phyloP scores from a whole-genome alignment of 352 stramenopile species.

The Phytopythium aichiense region DNA sequence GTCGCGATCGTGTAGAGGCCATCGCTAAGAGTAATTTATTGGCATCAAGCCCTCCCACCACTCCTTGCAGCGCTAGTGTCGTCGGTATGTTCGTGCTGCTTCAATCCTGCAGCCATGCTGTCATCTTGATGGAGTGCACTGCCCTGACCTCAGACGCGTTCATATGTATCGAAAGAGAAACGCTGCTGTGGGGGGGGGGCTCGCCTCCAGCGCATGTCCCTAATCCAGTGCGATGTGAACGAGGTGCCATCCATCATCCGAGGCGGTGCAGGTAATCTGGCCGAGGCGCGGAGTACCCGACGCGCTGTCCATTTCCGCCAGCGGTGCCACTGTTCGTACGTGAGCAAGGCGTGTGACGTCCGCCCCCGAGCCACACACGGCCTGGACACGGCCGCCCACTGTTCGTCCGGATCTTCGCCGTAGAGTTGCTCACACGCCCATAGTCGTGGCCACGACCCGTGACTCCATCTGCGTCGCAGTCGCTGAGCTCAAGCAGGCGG shows the following conservation, averaged over 20 bases:
- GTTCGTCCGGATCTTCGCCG: not conserved
- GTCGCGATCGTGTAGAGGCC: conserved; percentile 14
- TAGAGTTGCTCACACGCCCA: not conserved
- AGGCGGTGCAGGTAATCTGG: not conserved
- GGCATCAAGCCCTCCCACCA: not conserved
- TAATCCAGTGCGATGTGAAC: too few relatives aligned
- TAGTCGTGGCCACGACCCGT: not conserved
- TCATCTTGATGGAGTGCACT: too few relatives aligned
- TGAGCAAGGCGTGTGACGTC: conserved; percentile 1
- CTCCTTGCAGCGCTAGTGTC: not conserved
- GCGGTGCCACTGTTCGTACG: not conserved
- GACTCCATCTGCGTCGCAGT: too few relatives aligned
- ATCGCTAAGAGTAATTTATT: conserved; percentile 13
- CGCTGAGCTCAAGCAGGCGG: not conserved
- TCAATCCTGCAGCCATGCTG: too few relatives aligned
- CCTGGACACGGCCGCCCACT: conserved; percentile 2
- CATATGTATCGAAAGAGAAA: too few relatives aligned
- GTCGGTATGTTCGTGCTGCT: too few relatives aligned
- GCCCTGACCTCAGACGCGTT: too few relatives aligned
- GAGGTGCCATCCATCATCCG: not conserved
- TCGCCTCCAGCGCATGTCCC: too few relatives aligned
- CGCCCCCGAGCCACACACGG: conserved; percentile 1
- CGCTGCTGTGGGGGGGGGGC: too few relatives aligned
- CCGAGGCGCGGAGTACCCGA: too few relatives aligned
- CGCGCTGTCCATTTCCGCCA: not conserved